phyloP scores from a whole-genome alignment of 495 filamentous ascomycete species.

The Bryoglossum gracile region DNA sequence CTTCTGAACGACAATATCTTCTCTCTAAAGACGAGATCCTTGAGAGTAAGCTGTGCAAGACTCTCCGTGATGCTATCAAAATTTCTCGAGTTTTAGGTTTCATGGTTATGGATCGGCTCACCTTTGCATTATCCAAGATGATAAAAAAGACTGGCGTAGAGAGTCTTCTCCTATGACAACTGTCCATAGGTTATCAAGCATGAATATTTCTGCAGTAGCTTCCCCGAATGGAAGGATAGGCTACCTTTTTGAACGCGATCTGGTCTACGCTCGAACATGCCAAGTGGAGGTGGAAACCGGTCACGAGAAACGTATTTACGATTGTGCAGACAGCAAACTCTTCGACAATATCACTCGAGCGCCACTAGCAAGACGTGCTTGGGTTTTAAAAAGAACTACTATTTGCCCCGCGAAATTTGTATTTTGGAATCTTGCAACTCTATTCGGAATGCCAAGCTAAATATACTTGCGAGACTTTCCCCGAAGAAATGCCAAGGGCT shows the following conservation, averaged over 20 bases:
- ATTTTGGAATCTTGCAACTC: no score
- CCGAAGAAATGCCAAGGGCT: no score
- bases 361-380: not conserved
- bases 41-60: no score
- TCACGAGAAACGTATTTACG: not conserved
- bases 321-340: not conserved
- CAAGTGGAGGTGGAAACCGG: not conserved
- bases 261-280: not conserved
- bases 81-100: not conserved
- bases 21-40: no score
- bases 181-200: not conserved
- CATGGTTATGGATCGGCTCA: no score
- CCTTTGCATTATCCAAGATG: not conserved
- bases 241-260: constrained; percentile 3
- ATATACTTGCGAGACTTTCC: no score
- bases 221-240: not conserved
- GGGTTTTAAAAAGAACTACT: no score
- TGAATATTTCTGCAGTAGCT: constrained; percentile 2
- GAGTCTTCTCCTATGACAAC: not conserved
- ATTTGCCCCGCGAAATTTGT: no score
- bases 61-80: not conserved
- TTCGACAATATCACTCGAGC: not conserved
- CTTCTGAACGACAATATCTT: not conserved
- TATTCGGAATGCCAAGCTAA: no score
- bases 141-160: not conserved